Evolutionary conservation across 1,139 yeast genomes (phyloP), one percentile per base, ranked within the genome.

Genomic region (Taiozyma onychis): DNA sequence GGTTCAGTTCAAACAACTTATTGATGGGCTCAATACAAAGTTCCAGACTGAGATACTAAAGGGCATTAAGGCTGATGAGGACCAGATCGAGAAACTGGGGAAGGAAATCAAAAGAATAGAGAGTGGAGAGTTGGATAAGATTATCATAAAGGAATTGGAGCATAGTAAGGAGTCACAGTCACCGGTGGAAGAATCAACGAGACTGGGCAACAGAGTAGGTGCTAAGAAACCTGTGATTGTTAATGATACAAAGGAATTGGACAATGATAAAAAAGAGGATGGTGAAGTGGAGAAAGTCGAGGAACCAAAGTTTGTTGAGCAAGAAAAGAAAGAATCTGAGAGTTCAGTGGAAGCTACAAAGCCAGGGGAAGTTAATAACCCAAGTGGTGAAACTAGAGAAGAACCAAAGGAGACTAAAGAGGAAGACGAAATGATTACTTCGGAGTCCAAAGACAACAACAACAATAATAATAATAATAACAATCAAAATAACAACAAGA

Each of bases 61-160:
- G 3, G 51, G 49, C 7, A 66, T 71, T 37, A 58, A 59, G 37
- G 58, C 62, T 7, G 70, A 67, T 46, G 75, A 71, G 52, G 57
- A 57, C 35, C 62, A 60, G 14, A 70, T 62, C 51, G 54, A 55
- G 16, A 59, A 54, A 26, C 59, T 62, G 44, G 52, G 65, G 22
- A 54, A 58, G 4, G 73, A 71, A 48, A 67, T 71, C 22, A 65
- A 62, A 28, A 59, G 59, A 43, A 67, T 71, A 28, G 71, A 66
- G 43, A 58, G 59, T 24, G 75, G 74, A 2, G 64, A 66, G 47
- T 54, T 70, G 63, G 73, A 70, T 51, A 63, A 63, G 46, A 50
- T 66, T 14, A 52, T 56, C 39, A 49, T 52, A 14, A 46, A 53
- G 6, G 60, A 58, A 45, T 47, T 21, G 16, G 41, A 46, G 8